phyloP scores from a whole-genome alignment of 306 rosid genomes.

The Castanospermum australe region DNA sequence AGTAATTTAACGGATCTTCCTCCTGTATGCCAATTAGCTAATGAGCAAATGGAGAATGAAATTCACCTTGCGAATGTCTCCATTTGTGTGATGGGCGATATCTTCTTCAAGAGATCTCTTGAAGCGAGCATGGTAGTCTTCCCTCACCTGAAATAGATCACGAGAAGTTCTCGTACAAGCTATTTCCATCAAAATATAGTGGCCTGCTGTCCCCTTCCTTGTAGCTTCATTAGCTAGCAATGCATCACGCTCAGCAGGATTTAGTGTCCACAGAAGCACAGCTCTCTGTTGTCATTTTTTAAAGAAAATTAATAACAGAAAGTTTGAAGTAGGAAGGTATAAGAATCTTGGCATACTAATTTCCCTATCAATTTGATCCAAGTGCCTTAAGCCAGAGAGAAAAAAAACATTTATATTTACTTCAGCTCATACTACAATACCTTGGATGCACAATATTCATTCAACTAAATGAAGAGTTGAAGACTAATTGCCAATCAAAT shows the following conservation, averaged over 20 bases:
- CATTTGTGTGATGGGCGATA: conserved; percentile 56
- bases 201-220: conserved; percentile 41
- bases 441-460: background rate
- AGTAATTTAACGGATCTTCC: background rate
- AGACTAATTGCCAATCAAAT: no score
- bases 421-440: background rate
- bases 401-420: background rate
- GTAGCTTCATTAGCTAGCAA: conserved; percentile 50
- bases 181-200: conserved; percentile 49
- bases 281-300: conserved; percentile 31
- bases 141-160: conserved; percentile 31
- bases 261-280: conserved; percentile 53
- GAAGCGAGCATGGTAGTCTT: conserved; percentile 18
- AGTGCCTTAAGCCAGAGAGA: background rate
- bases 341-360: no score
- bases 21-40: background rate
- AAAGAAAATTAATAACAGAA: background rate
- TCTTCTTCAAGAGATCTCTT: conserved; percentile 67
- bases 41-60: background rate
- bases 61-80: conserved; percentile 59
- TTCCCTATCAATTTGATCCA: background rate
- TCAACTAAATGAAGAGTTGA: background rate
- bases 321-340: background rate
- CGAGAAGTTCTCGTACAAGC: conserved; percentile 50
- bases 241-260: conserved; percentile 59